A percentile compares a stretch with the other conserved stretches of the same genome.
Conservation (phyloP, 805 yeast species). For the Kodamaea restingae region DNA sequence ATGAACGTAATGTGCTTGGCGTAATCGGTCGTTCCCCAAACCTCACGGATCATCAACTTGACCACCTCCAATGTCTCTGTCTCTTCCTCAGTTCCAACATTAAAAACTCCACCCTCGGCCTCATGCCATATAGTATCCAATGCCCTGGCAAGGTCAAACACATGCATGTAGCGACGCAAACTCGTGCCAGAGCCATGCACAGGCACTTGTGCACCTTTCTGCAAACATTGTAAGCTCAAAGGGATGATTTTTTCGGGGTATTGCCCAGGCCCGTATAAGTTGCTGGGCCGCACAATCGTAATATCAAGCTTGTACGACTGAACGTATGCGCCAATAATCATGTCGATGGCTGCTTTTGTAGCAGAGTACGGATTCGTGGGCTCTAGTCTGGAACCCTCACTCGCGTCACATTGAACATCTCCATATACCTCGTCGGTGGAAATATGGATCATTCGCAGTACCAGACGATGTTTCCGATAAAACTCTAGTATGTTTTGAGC, state of each 20-base stretch:
- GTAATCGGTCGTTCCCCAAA: constrained; percentile 9
- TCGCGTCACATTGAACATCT: constrained; percentile 25
- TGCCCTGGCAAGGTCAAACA: constrained; percentile 38
- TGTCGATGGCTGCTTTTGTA: constrained; percentile 51
- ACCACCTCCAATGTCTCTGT: constrained; percentile 22
- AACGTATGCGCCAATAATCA: constrained; percentile 43
- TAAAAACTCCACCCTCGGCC: constrained; percentile 12
- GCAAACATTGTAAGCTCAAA: constrained; percentile 17
- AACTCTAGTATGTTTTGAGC: constrained; percentile 47
- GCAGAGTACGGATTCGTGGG: constrained; percentile 61
- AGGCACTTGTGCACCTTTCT: constrained; percentile 20
- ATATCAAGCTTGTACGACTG: constrained; percentile 42
- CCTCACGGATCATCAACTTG: constrained; percentile 15
- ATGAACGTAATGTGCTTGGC: constrained; percentile 19
- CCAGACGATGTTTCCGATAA: constrained; percentile 16
- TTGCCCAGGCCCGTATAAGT: constrained; percentile 52
- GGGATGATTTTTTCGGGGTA: constrained; percentile 53
- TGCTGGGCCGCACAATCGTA: constrained; percentile 44
- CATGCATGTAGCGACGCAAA: constrained; percentile 43
- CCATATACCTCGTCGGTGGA: constrained; percentile 64
- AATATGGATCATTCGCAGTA: constrained; percentile 36
- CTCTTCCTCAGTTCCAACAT: constrained; percentile 25
- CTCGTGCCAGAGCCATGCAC: constrained; percentile 49
- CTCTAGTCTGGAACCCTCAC: constrained; percentile 34
- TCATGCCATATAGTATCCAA: constrained; percentile 26